A percentile compares a stretch with the other conserved stretches of the same genome.
phyloP scores from a whole-genome alignment of 2,329 filamentous ascomycete genomes.

The Paraconiothyrium brasiliense region DNA sequence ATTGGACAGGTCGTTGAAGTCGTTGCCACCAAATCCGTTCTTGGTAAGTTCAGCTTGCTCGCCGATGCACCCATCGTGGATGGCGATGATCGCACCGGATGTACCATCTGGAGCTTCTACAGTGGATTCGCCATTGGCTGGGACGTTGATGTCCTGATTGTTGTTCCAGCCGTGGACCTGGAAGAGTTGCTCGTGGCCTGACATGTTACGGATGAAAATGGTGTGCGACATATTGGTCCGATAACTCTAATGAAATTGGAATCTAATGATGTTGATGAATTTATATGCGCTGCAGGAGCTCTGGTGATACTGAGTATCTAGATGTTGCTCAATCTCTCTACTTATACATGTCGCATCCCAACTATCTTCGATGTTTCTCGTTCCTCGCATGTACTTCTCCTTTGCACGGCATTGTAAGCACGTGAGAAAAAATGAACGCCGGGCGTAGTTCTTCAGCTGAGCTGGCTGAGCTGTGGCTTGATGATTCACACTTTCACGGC shows the following conservation, averaged over 20 bases:
- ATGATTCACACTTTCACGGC: background rate
- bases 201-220: constrained; percentile 50
- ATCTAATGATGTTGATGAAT: background rate
- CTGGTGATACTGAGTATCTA: background rate
- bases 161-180: constrained; percentile 51
- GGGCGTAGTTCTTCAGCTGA: background rate
- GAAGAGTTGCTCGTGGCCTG: constrained; percentile 48
- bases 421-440: background rate
- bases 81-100: constrained; percentile 53
- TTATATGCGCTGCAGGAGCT: background rate
- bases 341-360: background rate
- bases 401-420: background rate
- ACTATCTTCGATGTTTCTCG: background rate
- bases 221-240: constrained; percentile 9
- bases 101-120: constrained; percentile 44
- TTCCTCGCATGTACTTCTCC: background rate
- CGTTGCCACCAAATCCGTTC: constrained; percentile 44
- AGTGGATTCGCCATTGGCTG: constrained; percentile 26
- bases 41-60: constrained; percentile 56
- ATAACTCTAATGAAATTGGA: background rate
- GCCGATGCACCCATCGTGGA: constrained; percentile 51
- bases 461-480: background rate
- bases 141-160: constrained; percentile 46
- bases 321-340: background rate
- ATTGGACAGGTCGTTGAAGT: constrained; percentile 47